Base-by-base conservation (phyloP, 2,329 filamentous ascomycete genomes). In the Calonectria crousiana region DNA sequence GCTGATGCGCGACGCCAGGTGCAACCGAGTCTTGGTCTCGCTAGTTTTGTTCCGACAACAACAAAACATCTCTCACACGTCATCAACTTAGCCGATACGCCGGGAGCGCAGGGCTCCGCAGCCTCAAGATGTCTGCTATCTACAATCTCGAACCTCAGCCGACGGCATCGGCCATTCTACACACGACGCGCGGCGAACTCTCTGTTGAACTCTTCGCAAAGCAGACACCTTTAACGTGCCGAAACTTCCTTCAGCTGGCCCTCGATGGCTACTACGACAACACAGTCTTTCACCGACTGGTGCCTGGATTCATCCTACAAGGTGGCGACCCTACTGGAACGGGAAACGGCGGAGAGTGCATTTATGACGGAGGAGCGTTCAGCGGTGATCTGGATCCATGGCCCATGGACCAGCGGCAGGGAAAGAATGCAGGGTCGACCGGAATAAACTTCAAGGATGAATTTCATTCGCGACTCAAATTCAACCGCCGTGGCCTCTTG, bases 121-220 rank as follows among this genome's bases (percentile, higher is more conserved):
- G 36, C n/a, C 9, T 58, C 60, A 71, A 60, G 51, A 98, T 98
- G 96, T 96, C 95, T 72, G 89, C 94, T 56, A 93, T 96, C 72
- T 98, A 98, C 86, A 97, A 98, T 81, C 95, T 97, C 81, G 96
- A 98, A 85, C 96, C 97, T 67, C 95, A 96, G 82, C 95, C 97
- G 58, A 98, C 96, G 72, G 97, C 94, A 28, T 98, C 97, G 78
- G 95, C 95, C 71, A 93, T 98, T 78, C 89, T 99, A 52, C 93
- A 97, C 85, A 99, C 97, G 13, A 98, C 95, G 9, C 89, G 93
- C 58, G 97, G 97, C 84, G 96, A 98, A 81, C 90, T 99, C 72
- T 93, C 94, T 47, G 91, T 99, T 85, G 95, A 98, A 85, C 92
- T 99, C 72, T 99, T 98, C 88, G 96, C 96, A 23, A 97, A 97